Evolutionary conservation across 176 grass and related monocot genomes (phyloP).

Genomic region (Oropetium thomaeum): DNA sequence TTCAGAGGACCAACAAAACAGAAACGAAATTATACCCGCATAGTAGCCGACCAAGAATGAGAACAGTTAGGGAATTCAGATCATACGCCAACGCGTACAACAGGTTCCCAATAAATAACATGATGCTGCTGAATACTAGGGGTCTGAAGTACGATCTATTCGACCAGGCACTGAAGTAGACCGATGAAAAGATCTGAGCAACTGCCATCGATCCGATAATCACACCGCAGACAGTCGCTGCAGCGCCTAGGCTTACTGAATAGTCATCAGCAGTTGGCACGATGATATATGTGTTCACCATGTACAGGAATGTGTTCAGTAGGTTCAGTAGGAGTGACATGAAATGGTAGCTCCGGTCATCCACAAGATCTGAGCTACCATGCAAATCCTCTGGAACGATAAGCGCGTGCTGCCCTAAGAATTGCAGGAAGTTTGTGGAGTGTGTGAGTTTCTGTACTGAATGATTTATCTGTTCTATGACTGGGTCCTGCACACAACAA

Average conservation of each 20-base stretch:
- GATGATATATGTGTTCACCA: slow-evolving; percentile 97
- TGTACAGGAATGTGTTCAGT: slow-evolving; percentile 82
- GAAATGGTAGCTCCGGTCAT: slow-evolving; percentile 75
- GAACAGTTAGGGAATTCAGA: slow-evolving; percentile 62
- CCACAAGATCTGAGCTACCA: slow-evolving; percentile 43
- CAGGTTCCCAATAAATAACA: slow-evolving; percentile 73
- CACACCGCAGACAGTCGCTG: slow-evolving; percentile 90
- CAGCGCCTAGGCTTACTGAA: slow-evolving; percentile 86
- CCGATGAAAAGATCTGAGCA: slow-evolving; percentile 97
- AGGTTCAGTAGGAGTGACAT: slow-evolving; percentile 75
- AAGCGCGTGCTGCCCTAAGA: slow-evolving; percentile 80
- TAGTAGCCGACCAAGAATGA: slow-evolving; percentile 71
- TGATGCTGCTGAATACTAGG: slow-evolving; percentile 87
- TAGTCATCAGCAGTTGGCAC: slow-evolving; percentile 95
- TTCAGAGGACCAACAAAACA: neutral
- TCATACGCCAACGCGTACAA: slow-evolving; percentile 90
- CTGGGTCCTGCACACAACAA: slow-evolving; percentile 63
- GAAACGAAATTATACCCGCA: slow-evolving; percentile 66
- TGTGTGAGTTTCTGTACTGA: slow-evolving; percentile 82
- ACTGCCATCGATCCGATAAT: slow-evolving; percentile 97
- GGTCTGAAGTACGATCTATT: slow-evolving; percentile 91
- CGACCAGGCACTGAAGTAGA: slow-evolving; percentile 97
- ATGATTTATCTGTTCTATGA: slow-evolving; percentile 93
- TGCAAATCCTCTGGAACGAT: slow-evolving; percentile 54
- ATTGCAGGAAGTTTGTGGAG: slow-evolving; percentile 83